A percentile compares a stretch with the other conserved stretches of the same genome.
These are phyloP conservation scores for Raffaelea deltoideospora DNA, from an alignment of 2,329 filamentous ascomycete species.

Conservation along the genomic window DNA sequence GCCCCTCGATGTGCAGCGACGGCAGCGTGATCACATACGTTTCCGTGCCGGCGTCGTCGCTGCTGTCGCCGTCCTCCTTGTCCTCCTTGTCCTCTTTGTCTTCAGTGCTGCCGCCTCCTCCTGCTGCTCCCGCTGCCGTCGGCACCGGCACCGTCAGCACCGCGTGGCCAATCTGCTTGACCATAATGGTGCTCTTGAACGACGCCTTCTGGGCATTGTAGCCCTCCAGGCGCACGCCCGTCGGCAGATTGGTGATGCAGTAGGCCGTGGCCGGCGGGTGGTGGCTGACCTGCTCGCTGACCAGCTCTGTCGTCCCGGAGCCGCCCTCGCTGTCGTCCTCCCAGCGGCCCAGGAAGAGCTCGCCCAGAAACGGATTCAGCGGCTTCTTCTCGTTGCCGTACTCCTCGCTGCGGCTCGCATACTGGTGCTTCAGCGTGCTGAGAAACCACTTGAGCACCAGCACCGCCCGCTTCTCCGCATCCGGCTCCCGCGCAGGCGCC, in stretches of 20 bases:
- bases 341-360: slow-evolving; percentile 89
- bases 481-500: slow-evolving; percentile 63
- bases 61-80: background rate
- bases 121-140: slow-evolving; percentile 5
- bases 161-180: slow-evolving; percentile 89
- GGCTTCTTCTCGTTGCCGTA: slow-evolving; percentile 94
- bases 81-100: background rate
- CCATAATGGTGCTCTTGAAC: slow-evolving; percentile 83
- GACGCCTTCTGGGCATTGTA: slow-evolving; percentile 96
- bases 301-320: slow-evolving; percentile 52
- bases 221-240: slow-evolving; percentile 65
- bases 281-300: slow-evolving; percentile 91
- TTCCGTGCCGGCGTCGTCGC: slow-evolving; percentile 29
- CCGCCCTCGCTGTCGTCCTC: slow-evolving; percentile 60
- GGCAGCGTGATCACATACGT: slow-evolving; percentile 86
- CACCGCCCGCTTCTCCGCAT: slow-evolving; percentile 68
- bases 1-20: slow-evolving; percentile 79
- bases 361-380: slow-evolving; percentile 87
- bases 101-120: background rate
- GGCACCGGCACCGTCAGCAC: slow-evolving; percentile 55
- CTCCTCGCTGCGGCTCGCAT: slow-evolving; percentile 57
- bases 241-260: slow-evolving; percentile 72
- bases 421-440: slow-evolving; percentile 80
- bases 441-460: slow-evolving; percentile 95
- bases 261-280: slow-evolving; percentile 94